A percentile compares a stretch with the other conserved stretches of the same genome.
phyloP scores from a whole-genome alignment of 495 filamentous ascomycete genomes.

The Penicillium tannophilum region DNA sequence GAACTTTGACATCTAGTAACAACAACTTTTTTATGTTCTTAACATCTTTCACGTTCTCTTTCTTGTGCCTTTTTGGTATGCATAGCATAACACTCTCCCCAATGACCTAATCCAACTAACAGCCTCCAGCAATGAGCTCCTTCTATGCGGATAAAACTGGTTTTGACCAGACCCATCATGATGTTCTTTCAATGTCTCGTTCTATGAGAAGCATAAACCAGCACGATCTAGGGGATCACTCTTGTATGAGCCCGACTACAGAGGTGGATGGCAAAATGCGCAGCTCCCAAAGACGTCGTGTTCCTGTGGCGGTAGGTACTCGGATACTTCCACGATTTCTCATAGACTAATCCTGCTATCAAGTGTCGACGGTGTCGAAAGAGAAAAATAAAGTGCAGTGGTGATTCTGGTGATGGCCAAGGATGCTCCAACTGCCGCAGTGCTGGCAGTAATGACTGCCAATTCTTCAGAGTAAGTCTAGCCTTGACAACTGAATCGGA shows the following conservation, averaged over 20 bases:
- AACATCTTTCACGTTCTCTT: background rate
- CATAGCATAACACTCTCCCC: background rate
- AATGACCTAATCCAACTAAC: background rate
- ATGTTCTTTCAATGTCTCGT: conserved; percentile 30
- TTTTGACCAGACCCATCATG: conserved; percentile 25
- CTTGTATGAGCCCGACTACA: conserved; percentile 22
- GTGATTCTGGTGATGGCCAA: conserved; percentile 71
- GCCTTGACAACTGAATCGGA: background rate
- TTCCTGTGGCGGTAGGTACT: conserved; percentile 67
- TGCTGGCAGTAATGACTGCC: conserved; percentile 69
- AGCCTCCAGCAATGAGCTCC: conserved; percentile 35
- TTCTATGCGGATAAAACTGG: conserved; percentile 34
- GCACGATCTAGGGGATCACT: conserved; percentile 29
- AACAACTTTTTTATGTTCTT: background rate
- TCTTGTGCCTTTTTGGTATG: background rate
- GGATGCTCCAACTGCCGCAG: conserved; percentile 83
- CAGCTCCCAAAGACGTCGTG: conserved; percentile 50
- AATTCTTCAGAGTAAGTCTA: conserved; percentile 73
- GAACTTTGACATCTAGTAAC: conserved; percentile 6
- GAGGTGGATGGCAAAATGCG: conserved; percentile 39
- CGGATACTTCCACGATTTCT: background rate
- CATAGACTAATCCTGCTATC: background rate
- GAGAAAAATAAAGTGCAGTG: conserved; percentile 95
- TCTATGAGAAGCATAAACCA: conserved; percentile 28
- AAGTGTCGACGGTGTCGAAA: conserved; percentile 91